phyloP scores from a whole-genome alignment of 306 rosid genomes.

The Purshia tridentata region DNA sequence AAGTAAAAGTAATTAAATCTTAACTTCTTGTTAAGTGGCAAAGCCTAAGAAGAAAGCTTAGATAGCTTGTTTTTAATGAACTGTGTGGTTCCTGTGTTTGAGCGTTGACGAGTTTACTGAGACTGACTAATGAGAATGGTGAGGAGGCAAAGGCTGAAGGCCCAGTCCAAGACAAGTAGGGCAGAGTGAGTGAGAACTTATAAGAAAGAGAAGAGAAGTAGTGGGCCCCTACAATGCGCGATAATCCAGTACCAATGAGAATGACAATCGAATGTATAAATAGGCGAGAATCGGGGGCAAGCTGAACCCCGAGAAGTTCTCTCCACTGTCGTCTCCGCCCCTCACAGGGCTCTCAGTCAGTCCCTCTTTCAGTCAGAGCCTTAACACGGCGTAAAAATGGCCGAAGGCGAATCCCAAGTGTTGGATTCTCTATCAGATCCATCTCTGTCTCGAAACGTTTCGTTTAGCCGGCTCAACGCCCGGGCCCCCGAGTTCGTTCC shows the following conservation, averaged over 20 bases:
- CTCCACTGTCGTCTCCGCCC: constrained; percentile 34
- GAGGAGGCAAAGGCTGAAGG: no score
- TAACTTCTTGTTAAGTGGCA: no score
- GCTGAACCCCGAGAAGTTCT: constrained; percentile 29
- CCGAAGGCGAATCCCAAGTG: constrained; percentile 47
- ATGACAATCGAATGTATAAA: constrained; percentile 16
- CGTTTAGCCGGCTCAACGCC: constrained; percentile 87
- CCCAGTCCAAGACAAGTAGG: no score
- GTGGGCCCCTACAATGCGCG: background rate
- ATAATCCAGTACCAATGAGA: constrained; percentile 3
- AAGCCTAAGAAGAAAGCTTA: no score
- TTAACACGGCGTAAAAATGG: constrained; percentile 32
- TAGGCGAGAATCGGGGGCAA: background rate
- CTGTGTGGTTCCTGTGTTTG: no score
- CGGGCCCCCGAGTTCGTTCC: constrained; percentile 84
- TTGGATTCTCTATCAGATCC: constrained; percentile 48
- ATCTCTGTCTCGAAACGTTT: constrained; percentile 49
- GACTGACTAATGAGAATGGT: no score
- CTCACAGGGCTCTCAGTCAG: constrained; percentile 14
- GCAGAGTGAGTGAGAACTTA: no score
- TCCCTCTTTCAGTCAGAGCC: background rate
- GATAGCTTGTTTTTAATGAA: no score
- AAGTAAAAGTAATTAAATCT: no score
- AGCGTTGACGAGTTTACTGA: no score
- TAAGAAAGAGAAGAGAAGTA: background rate